These are phyloP conservation scores for Wallacemonas sp. DNA, from an alignment of 208 protist species.

Conservation along the genomic window DNA sequence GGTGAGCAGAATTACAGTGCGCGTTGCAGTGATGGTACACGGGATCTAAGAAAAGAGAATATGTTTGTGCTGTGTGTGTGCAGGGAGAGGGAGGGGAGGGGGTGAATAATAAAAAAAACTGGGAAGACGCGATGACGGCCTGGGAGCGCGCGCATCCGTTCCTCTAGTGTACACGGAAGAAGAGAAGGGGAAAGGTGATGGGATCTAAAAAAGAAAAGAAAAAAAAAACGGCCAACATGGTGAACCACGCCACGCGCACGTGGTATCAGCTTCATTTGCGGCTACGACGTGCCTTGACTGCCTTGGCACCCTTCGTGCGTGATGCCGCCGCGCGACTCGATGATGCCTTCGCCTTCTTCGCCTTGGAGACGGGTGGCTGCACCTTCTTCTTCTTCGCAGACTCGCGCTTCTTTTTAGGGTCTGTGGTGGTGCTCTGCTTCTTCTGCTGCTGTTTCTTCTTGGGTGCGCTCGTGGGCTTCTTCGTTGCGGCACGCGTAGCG, in stretches of 20 bases:
- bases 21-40: background rate
- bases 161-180: background rate
- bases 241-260: background rate
- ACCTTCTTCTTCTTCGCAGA: background rate
- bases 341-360: constrained; percentile 5
- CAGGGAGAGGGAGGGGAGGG: background rate
- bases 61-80: too few species aligned
- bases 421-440: background rate
- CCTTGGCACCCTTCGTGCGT: background rate
- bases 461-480: background rate
- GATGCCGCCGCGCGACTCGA: background rate
- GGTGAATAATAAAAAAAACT: background rate
- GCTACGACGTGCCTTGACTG: background rate
- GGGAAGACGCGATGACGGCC: too few species aligned
- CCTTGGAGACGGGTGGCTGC: too few species aligned
- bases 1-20: constrained; percentile 5
- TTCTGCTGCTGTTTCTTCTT: constrained; percentile 15
- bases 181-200: background rate
- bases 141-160: too few species aligned
- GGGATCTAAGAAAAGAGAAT: background rate
- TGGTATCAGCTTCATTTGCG: background rate
- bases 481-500: background rate
- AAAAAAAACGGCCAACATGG: background rate
- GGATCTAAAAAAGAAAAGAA: background rate
- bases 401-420: background rate